Evolutionary conservation across 371 early-diverging fungal species (phyloP).

Genomic region (Blakeslea trispora): DNA sequence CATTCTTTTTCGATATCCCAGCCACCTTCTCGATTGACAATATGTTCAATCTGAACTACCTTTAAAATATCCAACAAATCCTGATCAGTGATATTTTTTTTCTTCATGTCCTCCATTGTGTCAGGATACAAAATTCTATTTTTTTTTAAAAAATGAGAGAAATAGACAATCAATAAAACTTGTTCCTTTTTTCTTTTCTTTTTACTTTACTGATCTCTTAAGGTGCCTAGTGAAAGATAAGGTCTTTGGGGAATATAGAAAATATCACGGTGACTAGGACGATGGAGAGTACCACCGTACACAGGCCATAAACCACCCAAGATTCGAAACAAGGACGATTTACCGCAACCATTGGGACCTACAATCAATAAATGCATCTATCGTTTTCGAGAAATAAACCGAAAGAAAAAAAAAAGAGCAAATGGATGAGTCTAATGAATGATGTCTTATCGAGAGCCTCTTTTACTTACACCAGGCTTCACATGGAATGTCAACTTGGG

Average conservation of each 20-base stretch:
- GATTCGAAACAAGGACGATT: conserved; percentile 94
- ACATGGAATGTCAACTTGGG: conserved; percentile 84
- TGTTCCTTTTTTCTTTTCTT: background rate
- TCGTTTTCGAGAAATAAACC: background rate
- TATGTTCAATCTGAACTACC: conserved; percentile 73
- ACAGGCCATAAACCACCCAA: conserved; percentile 95
- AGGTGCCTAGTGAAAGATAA: conserved; percentile 91
- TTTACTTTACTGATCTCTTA: conserved; percentile 83
- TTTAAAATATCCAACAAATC: conserved; percentile 72
- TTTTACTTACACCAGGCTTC: conserved; percentile 74
- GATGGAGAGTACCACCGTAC: conserved; percentile 83
- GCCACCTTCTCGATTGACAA: conserved; percentile 89
- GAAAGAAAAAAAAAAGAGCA: too few species aligned
- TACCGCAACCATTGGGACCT: conserved; percentile 97
- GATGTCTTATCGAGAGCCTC: too few species aligned
- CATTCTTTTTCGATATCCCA: conserved; percentile 87
- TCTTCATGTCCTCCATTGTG: conserved; percentile 68
- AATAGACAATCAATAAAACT: background rate
- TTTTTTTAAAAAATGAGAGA: too few species aligned
- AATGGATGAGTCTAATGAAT: too few species aligned
- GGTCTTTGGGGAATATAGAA: conserved; percentile 98
- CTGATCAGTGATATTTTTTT: conserved; percentile 62
- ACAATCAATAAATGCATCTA: conserved; percentile 88
- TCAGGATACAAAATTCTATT: conserved; percentile 83
- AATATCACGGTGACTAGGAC: conserved; percentile 81